phyloP scores from a whole-genome alignment of 768 basidiomycete species.

The Boletus sensibilis region DNA sequence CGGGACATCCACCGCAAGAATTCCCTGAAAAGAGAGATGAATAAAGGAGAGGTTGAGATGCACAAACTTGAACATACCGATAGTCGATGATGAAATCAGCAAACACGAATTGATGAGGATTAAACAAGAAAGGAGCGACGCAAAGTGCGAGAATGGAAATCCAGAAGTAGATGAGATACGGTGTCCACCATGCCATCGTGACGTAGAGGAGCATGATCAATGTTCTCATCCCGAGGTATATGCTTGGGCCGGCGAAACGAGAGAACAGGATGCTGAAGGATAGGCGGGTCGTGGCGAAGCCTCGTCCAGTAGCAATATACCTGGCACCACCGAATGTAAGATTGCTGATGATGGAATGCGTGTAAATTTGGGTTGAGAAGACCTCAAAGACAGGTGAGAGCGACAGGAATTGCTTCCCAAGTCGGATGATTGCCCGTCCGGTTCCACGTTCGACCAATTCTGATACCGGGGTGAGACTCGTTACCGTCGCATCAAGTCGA shows the following conservation, averaged over 20 bases:
- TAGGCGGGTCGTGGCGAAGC: conserved; percentile 94
- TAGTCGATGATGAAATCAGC: conserved; percentile 97
- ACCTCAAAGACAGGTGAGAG: conserved; percentile 96
- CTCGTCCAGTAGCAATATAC: conserved; percentile 98
- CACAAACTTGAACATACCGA: conserved; percentile 46
- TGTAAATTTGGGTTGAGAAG: conserved; percentile 97
- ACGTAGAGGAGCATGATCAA: conserved; percentile 91
- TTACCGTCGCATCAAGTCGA: conserved; percentile 13
- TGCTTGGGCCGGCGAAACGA: conserved; percentile 96
- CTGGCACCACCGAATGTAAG: conserved; percentile 97
- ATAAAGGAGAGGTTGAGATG: neutral
- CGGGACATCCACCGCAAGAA: conserved; percentile 99
- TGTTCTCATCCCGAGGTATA: conserved; percentile 95
- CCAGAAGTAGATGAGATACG: conserved; percentile 98
- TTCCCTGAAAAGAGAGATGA: conserved; percentile 54
- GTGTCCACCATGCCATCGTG: conserved; percentile 88
- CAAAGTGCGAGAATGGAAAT: conserved; percentile 89
- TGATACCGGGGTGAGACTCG: conserved; percentile 29
- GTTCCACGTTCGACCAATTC: conserved; percentile 97
- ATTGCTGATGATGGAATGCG: conserved; percentile 95
- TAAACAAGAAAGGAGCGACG: conserved; percentile 96
- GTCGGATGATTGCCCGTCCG: conserved; percentile 84
- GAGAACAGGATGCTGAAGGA: conserved; percentile 96
- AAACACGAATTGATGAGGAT: conserved; percentile 99
- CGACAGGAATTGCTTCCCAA: conserved; percentile 92